Base-by-base conservation (phyloP, 352 stramenopile genomes). In the Thalassiosira hispida region DNA sequence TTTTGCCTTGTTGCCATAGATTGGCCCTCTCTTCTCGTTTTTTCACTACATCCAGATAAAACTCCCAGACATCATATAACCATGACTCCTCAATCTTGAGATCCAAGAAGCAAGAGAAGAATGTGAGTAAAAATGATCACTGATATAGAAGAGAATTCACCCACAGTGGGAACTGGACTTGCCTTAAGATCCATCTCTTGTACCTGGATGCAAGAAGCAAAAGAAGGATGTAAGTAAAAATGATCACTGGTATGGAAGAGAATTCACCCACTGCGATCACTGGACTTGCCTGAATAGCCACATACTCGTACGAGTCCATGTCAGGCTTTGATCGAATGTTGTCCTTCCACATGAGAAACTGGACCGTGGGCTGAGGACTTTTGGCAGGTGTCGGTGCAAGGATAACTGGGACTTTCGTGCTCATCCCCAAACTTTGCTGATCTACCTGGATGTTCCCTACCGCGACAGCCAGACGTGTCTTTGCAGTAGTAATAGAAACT, bases 181-280 rank as follows among this genome's bases (percentile, higher is more conserved):
- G 77, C 74, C 44, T 82, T 93, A 11, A 95, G 46, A 84, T 95
- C 90, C 78, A 95, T 84, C 75, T 95, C 88, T 84, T 92, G 77
- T 16, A 94, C 51, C 57, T 84, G 51, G 23, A 90, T 40, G 18
- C 31, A 67, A 66, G 56, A 64, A 51, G n/a, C 5, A 42, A 60
- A 16, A 63, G 3, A 55, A 6, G 23, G 2, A n/a, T 49, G 5
- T 49, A 20, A 31, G 23, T 8, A 74, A 42, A 40, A 8, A 35
- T 6, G 27, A 67, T 22, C 9, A 67, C 20, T 38, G 18, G 18
- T 12, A 38, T 33, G 16, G 23, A 44, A 63, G 33, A 61, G 22
- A 23, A 60, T 55, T 5, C 7, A 66, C 47, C 12, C 23, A 44
- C 29, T 29, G 25, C 53, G 42, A 2, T 29, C 20, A 44, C 9